A percentile compares a stretch with the other conserved stretches of the same genome.
Evolutionary conservation across 257 asterid genomes (phyloP).

Genomic region (Scutellaria galericulata): DNA sequence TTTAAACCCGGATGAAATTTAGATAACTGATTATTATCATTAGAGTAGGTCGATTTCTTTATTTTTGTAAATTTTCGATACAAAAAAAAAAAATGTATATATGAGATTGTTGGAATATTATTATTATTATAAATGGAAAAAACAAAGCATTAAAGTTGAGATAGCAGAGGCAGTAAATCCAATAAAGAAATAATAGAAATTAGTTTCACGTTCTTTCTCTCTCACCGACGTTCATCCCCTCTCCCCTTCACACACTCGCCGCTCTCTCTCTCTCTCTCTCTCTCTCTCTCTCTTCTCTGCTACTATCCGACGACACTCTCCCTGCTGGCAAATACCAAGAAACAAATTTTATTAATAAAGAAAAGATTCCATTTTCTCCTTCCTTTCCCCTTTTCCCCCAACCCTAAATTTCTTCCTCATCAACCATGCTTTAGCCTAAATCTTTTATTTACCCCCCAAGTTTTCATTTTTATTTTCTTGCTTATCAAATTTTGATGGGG

Average conservation of each 20-base stretch:
- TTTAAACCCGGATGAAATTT: too few species aligned
- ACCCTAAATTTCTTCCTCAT: slow-evolving; percentile 41
- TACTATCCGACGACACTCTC: slow-evolving; percentile 57
- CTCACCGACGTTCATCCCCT: slow-evolving; percentile 41
- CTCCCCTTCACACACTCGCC: slow-evolving; percentile 16
- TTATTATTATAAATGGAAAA: too few species aligned
- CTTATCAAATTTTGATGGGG: slow-evolving; percentile 54
- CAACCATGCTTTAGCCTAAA: slow-evolving; percentile 39
- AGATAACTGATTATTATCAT: too few species aligned
- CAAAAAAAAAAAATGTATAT: too few species aligned
- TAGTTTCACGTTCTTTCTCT: background rate
- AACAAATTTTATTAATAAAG: slow-evolving; percentile 25
- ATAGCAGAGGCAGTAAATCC: background rate
- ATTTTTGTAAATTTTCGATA: too few species aligned
- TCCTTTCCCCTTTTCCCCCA: slow-evolving; percentile 41
- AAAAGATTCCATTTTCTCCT: slow-evolving; percentile 46
- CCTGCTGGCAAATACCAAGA: slow-evolving; percentile 50
- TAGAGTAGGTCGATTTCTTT: too few species aligned
- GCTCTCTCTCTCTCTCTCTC: slow-evolving; percentile 33
- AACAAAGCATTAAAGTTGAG: slow-evolving; percentile 15
- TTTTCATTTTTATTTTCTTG: background rate
- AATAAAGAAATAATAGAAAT: background rate
- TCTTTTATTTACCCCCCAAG: background rate
- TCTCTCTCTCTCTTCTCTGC: slow-evolving; percentile 36
- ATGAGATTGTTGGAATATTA: too few species aligned